Conservation (phyloP, 805 yeast genomes). For the Saturnispora hagleri region DNA sequence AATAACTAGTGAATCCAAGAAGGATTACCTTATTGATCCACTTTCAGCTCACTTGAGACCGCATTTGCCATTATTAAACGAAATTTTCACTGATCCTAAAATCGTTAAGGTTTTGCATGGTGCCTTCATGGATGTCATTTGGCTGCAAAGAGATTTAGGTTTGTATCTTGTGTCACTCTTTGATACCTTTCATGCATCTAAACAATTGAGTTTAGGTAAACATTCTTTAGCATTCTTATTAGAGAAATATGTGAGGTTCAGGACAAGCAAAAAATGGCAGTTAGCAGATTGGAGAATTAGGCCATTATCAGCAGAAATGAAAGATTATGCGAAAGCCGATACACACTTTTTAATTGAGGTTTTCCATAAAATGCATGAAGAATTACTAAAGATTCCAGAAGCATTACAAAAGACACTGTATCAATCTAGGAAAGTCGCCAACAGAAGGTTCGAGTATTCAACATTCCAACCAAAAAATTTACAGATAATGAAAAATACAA, state of each 20-base stretch:
- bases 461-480: conserved; percentile 42
- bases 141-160: conserved; percentile 96
- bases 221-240: conserved; percentile 78
- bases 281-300: conserved; percentile 94
- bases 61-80: conserved; percentile 57
- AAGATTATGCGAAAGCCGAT: conserved; percentile 85
- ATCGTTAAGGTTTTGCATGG: conserved; percentile 91
- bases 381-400: conserved; percentile 39
- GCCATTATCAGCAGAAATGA: conserved; percentile 70
- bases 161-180: conserved; percentile 80
- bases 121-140: conserved; percentile 90
- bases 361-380: conserved; percentile 62
- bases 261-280: conserved; percentile 90
- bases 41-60: conserved; percentile 54
- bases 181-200: conserved; percentile 89
- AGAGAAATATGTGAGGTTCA: conserved; percentile 71
- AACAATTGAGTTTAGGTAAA: conserved; percentile 67
- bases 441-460: conserved; percentile 72
- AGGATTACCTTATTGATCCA: conserved; percentile 83
- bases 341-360: conserved; percentile 85
- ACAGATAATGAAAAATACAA: conserved; percentile 12
- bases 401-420: conserved; percentile 51
- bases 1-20: conserved; percentile 52
- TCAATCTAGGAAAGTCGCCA: conserved; percentile 73
- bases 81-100: conserved; percentile 69